These are phyloP conservation scores for Urtica urens DNA, from an alignment of 306 rosid genomes.

Conservation along the genomic window DNA sequence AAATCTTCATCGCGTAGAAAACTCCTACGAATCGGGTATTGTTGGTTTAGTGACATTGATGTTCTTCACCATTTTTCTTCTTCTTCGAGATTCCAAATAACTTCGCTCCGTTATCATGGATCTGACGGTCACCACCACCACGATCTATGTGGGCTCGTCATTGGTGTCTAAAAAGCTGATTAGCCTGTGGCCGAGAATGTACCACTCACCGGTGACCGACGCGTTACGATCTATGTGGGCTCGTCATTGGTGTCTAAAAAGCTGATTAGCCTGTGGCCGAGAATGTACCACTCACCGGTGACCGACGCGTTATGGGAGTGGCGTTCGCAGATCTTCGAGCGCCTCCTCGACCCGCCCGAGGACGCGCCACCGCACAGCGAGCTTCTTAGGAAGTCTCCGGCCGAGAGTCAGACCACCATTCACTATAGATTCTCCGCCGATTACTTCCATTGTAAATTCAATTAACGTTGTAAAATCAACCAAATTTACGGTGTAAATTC, in stretches of 20 bases:
- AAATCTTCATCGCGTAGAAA: no score
- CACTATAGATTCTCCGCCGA: constrained; percentile 68
- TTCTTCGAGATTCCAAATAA: no score
- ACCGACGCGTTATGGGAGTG: constrained; percentile 91
- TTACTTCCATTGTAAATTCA: no score
- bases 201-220: constrained; percentile 85
- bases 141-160: constrained; percentile 30
- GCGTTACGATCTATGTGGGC: no score
- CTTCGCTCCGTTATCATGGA: no score
- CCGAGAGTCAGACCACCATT: constrained; percentile 69
- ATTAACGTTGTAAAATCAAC: no score
- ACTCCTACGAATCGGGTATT: no score
- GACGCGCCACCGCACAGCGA: constrained; percentile 90
- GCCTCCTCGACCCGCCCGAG: constrained; percentile 61
- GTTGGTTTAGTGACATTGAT: no score
- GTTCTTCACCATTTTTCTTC: no score
- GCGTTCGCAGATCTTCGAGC: constrained; percentile 49
- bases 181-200: constrained; percentile 83
- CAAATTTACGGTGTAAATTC: no score
- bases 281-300: constrained; percentile 93
- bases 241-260: constrained; percentile 25
- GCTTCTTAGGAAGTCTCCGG: constrained; percentile 62
- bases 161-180: constrained; percentile 44
- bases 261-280: constrained; percentile 78
- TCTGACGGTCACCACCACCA: no score